Evolutionary conservation across 495 filamentous ascomycete species (phyloP).

Genomic region (Aspergillus diversus): DNA sequence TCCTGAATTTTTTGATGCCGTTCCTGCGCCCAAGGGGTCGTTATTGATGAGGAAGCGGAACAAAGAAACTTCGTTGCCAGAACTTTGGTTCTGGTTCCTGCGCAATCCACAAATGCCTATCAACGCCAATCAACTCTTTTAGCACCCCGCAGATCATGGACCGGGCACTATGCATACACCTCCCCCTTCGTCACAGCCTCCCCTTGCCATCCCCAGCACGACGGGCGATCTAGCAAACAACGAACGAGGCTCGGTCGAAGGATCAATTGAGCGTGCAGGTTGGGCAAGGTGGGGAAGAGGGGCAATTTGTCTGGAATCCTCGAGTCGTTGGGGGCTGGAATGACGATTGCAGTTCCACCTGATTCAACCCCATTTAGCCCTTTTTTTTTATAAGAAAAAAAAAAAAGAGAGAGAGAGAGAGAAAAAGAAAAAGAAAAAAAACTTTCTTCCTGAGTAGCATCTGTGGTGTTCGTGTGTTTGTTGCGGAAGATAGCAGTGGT

Average conservation of each 20-base stretch:
- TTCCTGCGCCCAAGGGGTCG: constrained; percentile 11
- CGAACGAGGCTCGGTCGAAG: neutral
- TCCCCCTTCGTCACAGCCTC: neutral
- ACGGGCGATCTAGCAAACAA: constrained; percentile 7
- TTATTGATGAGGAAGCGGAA: constrained; percentile 3
- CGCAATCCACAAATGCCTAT: constrained; percentile 23
- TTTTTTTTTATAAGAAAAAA: neutral
- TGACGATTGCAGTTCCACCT: neutral
- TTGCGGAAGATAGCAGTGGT: neutral
- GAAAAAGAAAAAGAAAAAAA: no score
- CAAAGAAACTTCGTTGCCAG: constrained; percentile 19
- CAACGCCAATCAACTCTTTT: constrained; percentile 13
- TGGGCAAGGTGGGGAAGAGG: constrained; percentile 2
- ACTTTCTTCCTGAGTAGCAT: neutral
- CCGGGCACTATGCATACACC: constrained; percentile 19
- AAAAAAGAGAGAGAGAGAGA: no score
- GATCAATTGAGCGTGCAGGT: constrained; percentile 11
- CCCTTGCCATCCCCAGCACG: constrained; percentile 4
- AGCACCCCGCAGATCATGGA: constrained; percentile 22
- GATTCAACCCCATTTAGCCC: constrained; percentile 7
- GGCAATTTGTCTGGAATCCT: no score
- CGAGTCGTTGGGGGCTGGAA: neutral
- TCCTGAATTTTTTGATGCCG: constrained; percentile 9
- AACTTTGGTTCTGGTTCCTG: constrained; percentile 31
- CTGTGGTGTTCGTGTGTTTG: neutral